Base-by-base conservation (phyloP, 805 yeast species). In the Lipomyces spencermartinsiae region DNA sequence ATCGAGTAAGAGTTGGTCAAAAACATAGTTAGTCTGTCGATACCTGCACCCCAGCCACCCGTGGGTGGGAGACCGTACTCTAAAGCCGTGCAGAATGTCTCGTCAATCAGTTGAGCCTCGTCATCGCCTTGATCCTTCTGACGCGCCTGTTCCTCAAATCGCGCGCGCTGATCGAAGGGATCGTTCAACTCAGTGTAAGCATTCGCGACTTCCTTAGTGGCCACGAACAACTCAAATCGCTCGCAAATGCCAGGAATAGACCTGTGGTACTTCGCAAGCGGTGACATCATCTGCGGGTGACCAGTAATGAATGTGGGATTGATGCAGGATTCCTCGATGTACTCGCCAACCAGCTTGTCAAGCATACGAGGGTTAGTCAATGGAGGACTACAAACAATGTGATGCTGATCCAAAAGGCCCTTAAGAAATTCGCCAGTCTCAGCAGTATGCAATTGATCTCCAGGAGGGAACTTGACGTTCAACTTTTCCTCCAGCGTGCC, bases 41-140 rank as follows among this genome's bases (percentile, higher is more conserved):
- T 93, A 86, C 99, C 99, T 83, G 97, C 90, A 76, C 99, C 99
- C 98, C 98, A 94, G 75, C 99, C 99, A 81, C 97, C 98, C 75
- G 98, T 95, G 77, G 99, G 99, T 69, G 99, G 99, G 77, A 94
- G 86, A 82, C 98, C 99, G 81, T 92, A 94, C 84, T 94, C 99
- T 77, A 94, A 87, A 74, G 99, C 98, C 76, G 93, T 91, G 85
- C 97, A 90, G 93, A 94, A 94, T 73, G 91, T 90, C 84, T 94
- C 99, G 80, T 94, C 99, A 73, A 95, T 86, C 81, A 93, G 79
- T 85, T 94, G 98, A 71, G 97, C 99, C 84, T 95, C 99, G 78
- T 94, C 99, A 79, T 94, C 99, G 85, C 99, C 99, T 82, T 92
- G 97, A 74, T 84, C 98, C 85, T 94, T 94, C 86, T 95, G 99